These are phyloP conservation scores for Phoma herbarum DNA, from an alignment of 2,329 filamentous ascomycete genomes.

Conservation along the genomic window DNA sequence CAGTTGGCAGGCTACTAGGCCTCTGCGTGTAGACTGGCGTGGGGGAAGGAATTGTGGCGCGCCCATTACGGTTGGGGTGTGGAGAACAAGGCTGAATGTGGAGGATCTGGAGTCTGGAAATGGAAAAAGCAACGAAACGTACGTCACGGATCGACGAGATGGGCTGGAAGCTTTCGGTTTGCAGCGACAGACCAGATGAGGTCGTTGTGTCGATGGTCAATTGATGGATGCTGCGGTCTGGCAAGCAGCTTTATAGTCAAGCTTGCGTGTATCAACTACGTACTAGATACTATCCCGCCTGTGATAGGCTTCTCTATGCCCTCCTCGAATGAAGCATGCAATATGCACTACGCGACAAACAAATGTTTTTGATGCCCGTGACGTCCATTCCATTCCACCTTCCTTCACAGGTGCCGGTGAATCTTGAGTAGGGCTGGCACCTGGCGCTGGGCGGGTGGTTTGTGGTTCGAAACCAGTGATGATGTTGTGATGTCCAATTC, in stretches of 20 bases:
- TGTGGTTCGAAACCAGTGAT: neutral
- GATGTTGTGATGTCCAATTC: neutral
- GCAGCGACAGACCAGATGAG: neutral
- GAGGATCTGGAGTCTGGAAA: neutral
- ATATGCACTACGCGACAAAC: constrained; percentile 1
- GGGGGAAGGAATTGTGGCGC: too few relatives aligned
- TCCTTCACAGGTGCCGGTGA: neutral
- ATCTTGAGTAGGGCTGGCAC: neutral
- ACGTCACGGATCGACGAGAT: neutral
- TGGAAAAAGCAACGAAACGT: neutral
- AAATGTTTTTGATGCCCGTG: neutral
- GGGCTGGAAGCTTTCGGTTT: neutral
- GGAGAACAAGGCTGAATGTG: neutral
- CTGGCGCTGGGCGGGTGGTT: constrained; percentile 1
- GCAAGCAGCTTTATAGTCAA: constrained; percentile 7
- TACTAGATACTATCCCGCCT: constrained; percentile 1
- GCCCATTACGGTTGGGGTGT: too few relatives aligned
- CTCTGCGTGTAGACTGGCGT: neutral
- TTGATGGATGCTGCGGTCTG: neutral
- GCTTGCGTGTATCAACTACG: constrained; percentile 2
- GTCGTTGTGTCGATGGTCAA: neutral
- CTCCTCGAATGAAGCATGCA: constrained; percentile 2
- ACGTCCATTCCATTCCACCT: neutral
- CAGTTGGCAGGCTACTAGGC: neutral
- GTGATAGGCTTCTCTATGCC: neutral